phyloP scores from a whole-genome alignment of 2,329 filamentous ascomycete genomes.

The Penicillium sp. region DNA sequence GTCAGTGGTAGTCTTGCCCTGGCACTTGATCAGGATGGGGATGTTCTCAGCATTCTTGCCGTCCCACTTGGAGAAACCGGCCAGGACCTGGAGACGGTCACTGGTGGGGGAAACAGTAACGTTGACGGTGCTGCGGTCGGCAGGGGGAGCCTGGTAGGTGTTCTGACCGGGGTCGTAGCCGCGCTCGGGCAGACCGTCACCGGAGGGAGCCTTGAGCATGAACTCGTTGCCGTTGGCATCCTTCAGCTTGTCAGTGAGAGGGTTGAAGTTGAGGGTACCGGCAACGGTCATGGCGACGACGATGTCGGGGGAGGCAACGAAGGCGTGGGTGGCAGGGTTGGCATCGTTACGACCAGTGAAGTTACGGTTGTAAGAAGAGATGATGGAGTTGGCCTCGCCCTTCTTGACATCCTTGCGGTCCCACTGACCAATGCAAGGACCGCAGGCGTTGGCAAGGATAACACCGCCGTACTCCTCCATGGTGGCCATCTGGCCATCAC shows the following conservation, averaged over 20 bases:
- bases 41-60: constrained; percentile 85
- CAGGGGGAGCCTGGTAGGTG: constrained; percentile 94
- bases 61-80: constrained; percentile 86
- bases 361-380: constrained; percentile 99
- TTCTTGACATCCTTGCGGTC: constrained; percentile 92
- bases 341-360: constrained; percentile 98
- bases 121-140: constrained; percentile 72
- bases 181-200: constrained; percentile 75
- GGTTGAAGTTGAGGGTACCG: constrained; percentile 90
- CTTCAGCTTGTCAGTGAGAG: constrained; percentile 87
- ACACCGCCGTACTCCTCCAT: constrained; percentile 87
- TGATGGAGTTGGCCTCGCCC: constrained; percentile 92
- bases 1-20: constrained; percentile 96
- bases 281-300: constrained; percentile 86
- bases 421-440: constrained; percentile 94
- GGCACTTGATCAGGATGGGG: constrained; percentile 93
- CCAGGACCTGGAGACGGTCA: constrained; percentile 91
- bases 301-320: constrained; percentile 88
- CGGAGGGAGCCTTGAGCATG: constrained; percentile 78
- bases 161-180: constrained; percentile 92
- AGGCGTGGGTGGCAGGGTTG: constrained; percentile 92
- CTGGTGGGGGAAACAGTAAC: constrained; percentile 88
- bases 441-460: constrained; percentile 93
- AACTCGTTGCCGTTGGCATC: constrained; percentile 97
- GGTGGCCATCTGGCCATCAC: constrained; percentile 83